Conservation (phyloP, 2,329 filamentous ascomycete species). For the Penicillium griseofulvum region DNA sequence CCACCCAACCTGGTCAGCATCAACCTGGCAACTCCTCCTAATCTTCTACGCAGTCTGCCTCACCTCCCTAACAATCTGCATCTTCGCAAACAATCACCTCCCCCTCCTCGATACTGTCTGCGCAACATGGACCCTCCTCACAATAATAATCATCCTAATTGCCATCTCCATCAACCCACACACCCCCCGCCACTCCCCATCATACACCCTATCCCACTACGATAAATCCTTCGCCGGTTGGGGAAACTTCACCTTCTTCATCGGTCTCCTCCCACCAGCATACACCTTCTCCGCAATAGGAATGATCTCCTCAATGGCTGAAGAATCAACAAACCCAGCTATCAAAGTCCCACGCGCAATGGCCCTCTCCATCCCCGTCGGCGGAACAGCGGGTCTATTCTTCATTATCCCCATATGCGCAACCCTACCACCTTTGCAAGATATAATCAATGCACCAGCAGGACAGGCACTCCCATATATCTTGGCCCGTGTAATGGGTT, state of each 20-base stretch:
- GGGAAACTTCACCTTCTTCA: constrained; percentile 61
- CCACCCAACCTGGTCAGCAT: constrained; percentile 52
- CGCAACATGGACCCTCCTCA: constrained; percentile 55
- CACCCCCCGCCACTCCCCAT: constrained; percentile 52
- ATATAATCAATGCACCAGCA: constrained; percentile 45
- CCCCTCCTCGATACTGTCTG: constrained; percentile 61
- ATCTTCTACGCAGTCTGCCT: constrained; percentile 70
- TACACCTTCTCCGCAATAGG: constrained; percentile 61
- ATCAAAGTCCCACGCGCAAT: constrained; percentile 54
- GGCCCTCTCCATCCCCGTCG: constrained; percentile 52
- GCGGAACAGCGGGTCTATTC: constrained; percentile 54
- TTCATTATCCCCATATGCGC: constrained; percentile 55
- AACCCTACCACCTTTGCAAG: constrained; percentile 32
- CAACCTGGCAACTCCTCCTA: constrained; percentile 65
- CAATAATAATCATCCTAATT: constrained; percentile 58
- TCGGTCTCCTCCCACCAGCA: constrained; percentile 59
- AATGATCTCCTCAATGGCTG: constrained; percentile 63
- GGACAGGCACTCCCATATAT: constrained; percentile 54
- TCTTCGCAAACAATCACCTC: constrained; percentile 65
- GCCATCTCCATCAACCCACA: constrained; percentile 56
- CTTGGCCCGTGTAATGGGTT: constrained; percentile 51
- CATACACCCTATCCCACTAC: constrained; percentile 56
- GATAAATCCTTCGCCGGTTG: constrained; percentile 57
- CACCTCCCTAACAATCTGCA: constrained; percentile 63
- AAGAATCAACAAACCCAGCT: constrained; percentile 55